Evolutionary conservation across 2,329 filamentous ascomycete species (phyloP), one percentile per base, ranked within the genome.

Genomic region (Penicillium crustosum): DNA sequence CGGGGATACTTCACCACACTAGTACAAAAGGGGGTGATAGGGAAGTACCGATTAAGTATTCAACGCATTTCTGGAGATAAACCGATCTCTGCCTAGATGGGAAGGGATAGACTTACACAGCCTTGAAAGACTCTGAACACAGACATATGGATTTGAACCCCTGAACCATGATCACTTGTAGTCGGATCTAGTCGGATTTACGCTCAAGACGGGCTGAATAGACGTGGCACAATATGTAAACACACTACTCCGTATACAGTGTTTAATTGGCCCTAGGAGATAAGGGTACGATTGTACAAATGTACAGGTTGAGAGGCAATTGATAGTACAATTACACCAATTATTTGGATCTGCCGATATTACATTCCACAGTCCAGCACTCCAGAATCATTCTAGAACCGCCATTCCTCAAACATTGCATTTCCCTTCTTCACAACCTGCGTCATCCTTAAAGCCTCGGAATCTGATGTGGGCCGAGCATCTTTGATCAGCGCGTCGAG

Each of bases 401-500:
- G 67, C 72, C 73, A 77, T 45, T 66, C 64, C 44, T 67, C 67
- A 68, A 78, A 78, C 23, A 69, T 64, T 25, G 61, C 59, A 55
- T 73, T 69, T 19, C 73, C 75, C 29, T 66, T 66, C 45, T 62
- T 68, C 19, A 73, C 71, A 25, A 75, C 71, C 55, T 69, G 68
- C 52, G 64, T 61, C 58, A 78, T 65, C 36, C 66, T 71, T 19
- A 68, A 57, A 29, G 69, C 64, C 50, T 75, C 72, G 17, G 68
- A 71, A 58, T 75, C 74, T 25, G 73, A 66, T 25, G 58, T 58
- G 19, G 73, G 71, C 57, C 67, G 70, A 39, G 82, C 70, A 50
- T 73, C 77, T 36, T 67, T 67, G 17, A 78, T 74, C 65, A 85
- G 78, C 15, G 60, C 70, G 7, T 81, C 79, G 59, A 96, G 74